Evolutionary conservation across 73 alveolate species (phyloP), one percentile per base, ranked within the genome.

Genomic region (Paramecium caudatum): DNA sequence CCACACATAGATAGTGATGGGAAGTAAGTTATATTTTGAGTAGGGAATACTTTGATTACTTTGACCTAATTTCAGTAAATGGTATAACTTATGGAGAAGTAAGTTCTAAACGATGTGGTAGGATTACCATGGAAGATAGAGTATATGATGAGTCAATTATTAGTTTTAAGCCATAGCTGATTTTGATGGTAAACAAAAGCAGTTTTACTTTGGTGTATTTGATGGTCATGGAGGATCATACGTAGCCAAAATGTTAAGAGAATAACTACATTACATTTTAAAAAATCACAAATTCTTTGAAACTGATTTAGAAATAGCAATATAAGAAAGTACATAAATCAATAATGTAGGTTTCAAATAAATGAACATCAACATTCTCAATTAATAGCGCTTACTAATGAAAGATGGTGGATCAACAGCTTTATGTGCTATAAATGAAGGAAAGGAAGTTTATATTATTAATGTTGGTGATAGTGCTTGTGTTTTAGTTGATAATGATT

Each of bases 351-450:
- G 37, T 8, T 37, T 74, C 19, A 19, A 37, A 15, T 34, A 36
- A 23, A 45, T 74, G 43, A 74, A 74, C 55, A 17, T 8, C 16
- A 27, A 74, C 10, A 74, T 74, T 21, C 68, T 74, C 6, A 45
- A n/a, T 6, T 15, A 27, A 5, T 16, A 74, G 55, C 39, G 43
- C 5, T 2, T 12, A 7, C 16, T 27, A 21, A 41, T 27, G 27
- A 74, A 74, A 86, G 84, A 86, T 27, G 90, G 93, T n/a, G 90
- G 93, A 9, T 86, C 93, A 1, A 86, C 90, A 17, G 93, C 93
- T 37, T 27, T 63, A 23, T 86, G 47, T 61, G 88, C 85, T 41
- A 15, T 86, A 1, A 86, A 62, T 37, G 46, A 34, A 4, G 68
- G 68, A 17, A 62, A 84, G 37, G 45, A 68, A n/a, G 10, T 84